These are phyloP conservation scores for Talaromyces pinophilus DNA, from an alignment of 2,329 filamentous ascomycete genomes.

Conservation along the genomic window DNA sequence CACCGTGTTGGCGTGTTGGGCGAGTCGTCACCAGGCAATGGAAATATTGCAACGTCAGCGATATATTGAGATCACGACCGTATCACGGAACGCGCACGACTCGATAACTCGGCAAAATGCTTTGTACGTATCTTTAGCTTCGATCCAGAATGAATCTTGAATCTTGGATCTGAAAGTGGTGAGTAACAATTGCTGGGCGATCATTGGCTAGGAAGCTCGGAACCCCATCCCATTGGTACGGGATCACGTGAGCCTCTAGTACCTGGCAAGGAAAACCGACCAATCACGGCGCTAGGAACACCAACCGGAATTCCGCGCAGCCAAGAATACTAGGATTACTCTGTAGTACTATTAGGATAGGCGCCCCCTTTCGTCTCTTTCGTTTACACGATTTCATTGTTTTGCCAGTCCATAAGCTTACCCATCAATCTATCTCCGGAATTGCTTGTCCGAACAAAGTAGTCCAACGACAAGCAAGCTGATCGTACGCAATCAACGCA, in stretches of 20 bases:
- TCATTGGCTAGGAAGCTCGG: slow-evolving; percentile 8
- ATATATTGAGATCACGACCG: slow-evolving; percentile 4
- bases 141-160: not conserved
- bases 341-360: not conserved
- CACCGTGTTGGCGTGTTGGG: not conserved
- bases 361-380: not conserved
- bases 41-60: not conserved
- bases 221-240: slow-evolving; percentile 14
- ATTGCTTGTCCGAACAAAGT: not conserved
- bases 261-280: not conserved
- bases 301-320: not conserved
- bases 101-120: not conserved
- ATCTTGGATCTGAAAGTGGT: not conserved
- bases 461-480: not conserved
- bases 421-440: not conserved
- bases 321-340: not conserved
- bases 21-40: not conserved
- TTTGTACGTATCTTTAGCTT: not conserved
- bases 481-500: not conserved
- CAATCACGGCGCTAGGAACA: not conserved
- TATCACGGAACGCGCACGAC: slow-evolving; percentile 1
- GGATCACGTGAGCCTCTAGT: slow-evolving; percentile 6
- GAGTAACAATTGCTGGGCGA: not conserved
- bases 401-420: not conserved
- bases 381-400: not conserved